phyloP scores from a whole-genome alignment of 768 basidiomycete species.

The Cubamyces sp. region DNA sequence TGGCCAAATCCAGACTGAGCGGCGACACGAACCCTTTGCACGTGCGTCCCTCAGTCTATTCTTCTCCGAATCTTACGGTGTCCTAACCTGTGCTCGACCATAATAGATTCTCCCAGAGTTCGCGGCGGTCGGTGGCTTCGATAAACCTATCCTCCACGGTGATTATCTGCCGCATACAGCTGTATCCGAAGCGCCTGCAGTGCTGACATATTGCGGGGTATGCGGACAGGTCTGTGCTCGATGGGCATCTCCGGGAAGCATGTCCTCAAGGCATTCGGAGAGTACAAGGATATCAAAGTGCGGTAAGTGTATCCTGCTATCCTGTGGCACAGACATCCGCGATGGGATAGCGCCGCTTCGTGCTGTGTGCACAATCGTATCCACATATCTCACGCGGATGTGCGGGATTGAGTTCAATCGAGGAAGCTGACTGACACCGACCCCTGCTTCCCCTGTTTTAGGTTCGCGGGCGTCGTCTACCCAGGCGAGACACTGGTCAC shows the following conservation, averaged over 20 bases:
- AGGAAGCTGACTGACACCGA: not conserved
- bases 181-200: not conserved
- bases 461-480: slow-evolving; percentile 89
- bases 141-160: slow-evolving; percentile 85
- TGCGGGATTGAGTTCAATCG: not conserved
- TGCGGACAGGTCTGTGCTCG: slow-evolving; percentile 68
- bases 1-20: slow-evolving; percentile 61
- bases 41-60: slow-evolving; percentile 44
- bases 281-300: slow-evolving; percentile 93
- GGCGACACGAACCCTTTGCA: slow-evolving; percentile 94
- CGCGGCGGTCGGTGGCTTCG: slow-evolving; percentile 93
- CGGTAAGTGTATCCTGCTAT: slow-evolving; percentile 52
- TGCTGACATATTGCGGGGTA: not conserved
- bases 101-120: slow-evolving; percentile 86
- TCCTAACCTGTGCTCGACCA: slow-evolving; percentile 3
- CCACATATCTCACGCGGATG: not conserved
- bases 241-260: slow-evolving; percentile 96
- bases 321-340: not conserved
- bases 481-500: slow-evolving; percentile 96
- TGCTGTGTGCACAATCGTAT: not conserved
- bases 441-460: slow-evolving; percentile 31
- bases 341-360: not conserved
- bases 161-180: slow-evolving; percentile 11
- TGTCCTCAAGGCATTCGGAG: slow-evolving; percentile 83
- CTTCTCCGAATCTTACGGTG: not conserved